Conservation (phyloP, 306 rosid species). For the Trifolium fragiferum region DNA sequence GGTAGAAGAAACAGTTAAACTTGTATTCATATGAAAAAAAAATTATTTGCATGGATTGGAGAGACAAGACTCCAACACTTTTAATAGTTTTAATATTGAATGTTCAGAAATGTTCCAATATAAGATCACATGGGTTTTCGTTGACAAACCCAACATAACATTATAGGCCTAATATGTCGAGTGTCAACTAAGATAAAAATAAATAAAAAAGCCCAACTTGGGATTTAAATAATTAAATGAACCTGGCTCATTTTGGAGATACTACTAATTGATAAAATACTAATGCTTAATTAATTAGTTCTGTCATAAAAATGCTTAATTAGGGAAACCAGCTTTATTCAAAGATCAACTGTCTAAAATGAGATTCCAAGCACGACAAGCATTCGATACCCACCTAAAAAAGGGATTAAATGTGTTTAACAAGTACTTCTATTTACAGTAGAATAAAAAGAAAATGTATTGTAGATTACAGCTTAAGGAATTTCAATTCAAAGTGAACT, state of each 20-base stretch:
- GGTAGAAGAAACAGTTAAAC: no score
- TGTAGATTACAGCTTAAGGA: background rate
- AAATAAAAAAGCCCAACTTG: conserved; percentile 26
- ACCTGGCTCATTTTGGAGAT: background rate
- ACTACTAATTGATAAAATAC: background rate
- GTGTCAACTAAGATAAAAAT: background rate
- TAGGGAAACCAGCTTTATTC: conserved; percentile 41
- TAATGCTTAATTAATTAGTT: background rate
- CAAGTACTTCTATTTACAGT: background rate
- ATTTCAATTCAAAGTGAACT: conserved; percentile 6
- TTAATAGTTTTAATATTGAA: background rate
- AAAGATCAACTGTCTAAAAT: conserved; percentile 20
- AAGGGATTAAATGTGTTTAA: conserved; percentile 24
- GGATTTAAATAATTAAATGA: background rate
- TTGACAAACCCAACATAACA: conserved; percentile 3
- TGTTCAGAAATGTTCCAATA: background rate
- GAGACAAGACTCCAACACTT: background rate
- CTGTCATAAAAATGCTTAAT: conserved; percentile 9
- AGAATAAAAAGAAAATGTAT: conserved; percentile 11
- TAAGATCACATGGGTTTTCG: background rate
- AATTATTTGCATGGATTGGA: background rate
- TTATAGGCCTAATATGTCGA: background rate
- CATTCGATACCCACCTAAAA: conserved; percentile 42
- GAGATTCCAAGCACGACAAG: conserved; percentile 35
- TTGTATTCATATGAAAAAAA: no score